Evolutionary conservation across 257 asterid genomes (phyloP), one percentile per base, ranked within the genome.

Genomic region (Nemophila menziesii): DNA sequence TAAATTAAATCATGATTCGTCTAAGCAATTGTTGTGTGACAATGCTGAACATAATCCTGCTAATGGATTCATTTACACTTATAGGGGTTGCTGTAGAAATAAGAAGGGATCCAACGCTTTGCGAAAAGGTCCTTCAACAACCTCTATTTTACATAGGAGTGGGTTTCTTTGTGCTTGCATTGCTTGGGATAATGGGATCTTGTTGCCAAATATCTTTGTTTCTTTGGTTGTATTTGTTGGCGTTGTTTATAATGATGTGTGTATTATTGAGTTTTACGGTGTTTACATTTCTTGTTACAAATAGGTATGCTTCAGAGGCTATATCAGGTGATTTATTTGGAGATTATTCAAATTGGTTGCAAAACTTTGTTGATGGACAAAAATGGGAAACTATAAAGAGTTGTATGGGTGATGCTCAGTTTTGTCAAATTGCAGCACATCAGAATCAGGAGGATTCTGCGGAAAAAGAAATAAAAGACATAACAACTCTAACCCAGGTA

Each of bases 321-420:
- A 9, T 85, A 5, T 73, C 93, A 11, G 55, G 61, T 4, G 55
- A 17, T 16, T 64, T 60, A 29, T 58, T 71, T 13, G 87, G 85
- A 2, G 83, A 80, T 54, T 80, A 78, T 64, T 73, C 92, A 0
- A 44, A 43, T 8, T 81, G 96, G 93, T 54, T 85, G 71, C 75
- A 73, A 54, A 78, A 46, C n/a, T 55, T 75, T 44, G 93, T 68
- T 6, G 69, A 67, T 52, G 77, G 40, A 2, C 46, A 53, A 8
- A 75, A 85, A 23, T 78, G 95, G 95, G 67, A 43, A 7, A 48
- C 58, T 44, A 56, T 85, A n/a, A 80, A 67, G 67, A 78, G 80
- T 52, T 80, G 95, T 60, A 60, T 80, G 75, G 63, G 13, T 19
- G 76, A 55, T 2, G 42, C 60, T 1, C 45, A 49, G 8, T 13